Evolutionary conservation across 1,139 yeast genomes (phyloP).

Genomic region (Sugiyamaella castrensis): DNA sequence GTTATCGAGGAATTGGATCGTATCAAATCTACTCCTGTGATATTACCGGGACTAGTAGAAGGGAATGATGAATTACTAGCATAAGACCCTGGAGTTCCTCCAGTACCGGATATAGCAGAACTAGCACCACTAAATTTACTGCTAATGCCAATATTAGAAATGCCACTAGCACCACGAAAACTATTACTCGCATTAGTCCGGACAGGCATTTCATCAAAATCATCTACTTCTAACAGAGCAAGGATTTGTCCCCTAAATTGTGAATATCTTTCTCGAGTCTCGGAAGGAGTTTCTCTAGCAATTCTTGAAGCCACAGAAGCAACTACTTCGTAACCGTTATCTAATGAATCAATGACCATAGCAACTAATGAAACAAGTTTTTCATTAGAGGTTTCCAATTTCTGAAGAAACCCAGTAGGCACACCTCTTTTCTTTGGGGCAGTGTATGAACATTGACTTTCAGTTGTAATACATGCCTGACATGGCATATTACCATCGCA

Average conservation of each 20-base stretch:
- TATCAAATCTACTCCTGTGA: no score
- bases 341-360: slow-evolving; percentile 4
- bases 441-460: slow-evolving; percentile 12
- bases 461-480: slow-evolving; percentile 10
- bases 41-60: background rate
- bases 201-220: slow-evolving; percentile 12
- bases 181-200: background rate
- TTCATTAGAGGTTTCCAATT: slow-evolving; percentile 14
- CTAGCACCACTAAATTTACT: background rate
- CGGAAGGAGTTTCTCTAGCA: slow-evolving; percentile 3
- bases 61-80: background rate
- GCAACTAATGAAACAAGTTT: slow-evolving; percentile 11
- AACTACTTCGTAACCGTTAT: slow-evolving; percentile 7
- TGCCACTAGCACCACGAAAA: background rate
- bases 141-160: background rate
- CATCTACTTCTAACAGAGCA: slow-evolving; percentile 11
- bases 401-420: slow-evolving; percentile 15
- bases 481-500: slow-evolving; percentile 15
- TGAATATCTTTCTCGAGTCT: slow-evolving; percentile 7
- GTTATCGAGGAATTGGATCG: no score
- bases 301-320: background rate
- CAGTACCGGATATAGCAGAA: background rate
- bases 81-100: background rate
- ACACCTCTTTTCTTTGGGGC: slow-evolving; percentile 17
- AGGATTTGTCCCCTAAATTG: slow-evolving; percentile 4